Evolutionary conservation across 352 stramenopile genomes (phyloP).

Genomic region (Phytophthora kernoviae): DNA sequence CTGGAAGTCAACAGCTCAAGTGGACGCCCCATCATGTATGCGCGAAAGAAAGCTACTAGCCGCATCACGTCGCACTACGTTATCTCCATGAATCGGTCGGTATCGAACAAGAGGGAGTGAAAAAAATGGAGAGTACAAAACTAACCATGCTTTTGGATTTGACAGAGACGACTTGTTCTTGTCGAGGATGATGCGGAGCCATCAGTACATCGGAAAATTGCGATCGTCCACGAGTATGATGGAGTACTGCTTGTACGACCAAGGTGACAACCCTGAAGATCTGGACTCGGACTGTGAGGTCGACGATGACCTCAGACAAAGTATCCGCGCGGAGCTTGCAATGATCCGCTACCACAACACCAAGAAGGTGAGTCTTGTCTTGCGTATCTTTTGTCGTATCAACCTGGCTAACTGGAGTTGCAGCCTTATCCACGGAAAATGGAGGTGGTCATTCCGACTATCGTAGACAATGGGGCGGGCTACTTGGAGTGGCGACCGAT

Average conservation of each 20-base stretch:
- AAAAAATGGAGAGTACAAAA: neutral
- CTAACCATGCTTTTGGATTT: conserved; percentile 5
- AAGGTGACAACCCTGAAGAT: conserved; percentile 86
- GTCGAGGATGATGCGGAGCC: conserved; percentile 76
- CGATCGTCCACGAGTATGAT: conserved; percentile 79
- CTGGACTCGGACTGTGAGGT: conserved; percentile 83
- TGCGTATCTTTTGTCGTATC: too few relatives aligned
- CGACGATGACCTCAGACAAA: conserved; percentile 77
- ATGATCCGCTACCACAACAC: conserved; percentile 75
- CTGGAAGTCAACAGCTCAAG: conserved; percentile 88
- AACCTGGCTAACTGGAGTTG: neutral
- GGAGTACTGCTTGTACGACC: conserved; percentile 88
- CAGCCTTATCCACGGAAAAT: conserved; percentile 80
- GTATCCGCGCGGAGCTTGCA: conserved; percentile 73
- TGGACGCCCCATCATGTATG: conserved; percentile 83
- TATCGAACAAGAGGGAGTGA: neutral
- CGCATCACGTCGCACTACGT: conserved; percentile 88
- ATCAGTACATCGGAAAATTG: conserved; percentile 89
- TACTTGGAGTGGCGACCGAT: conserved; percentile 79
- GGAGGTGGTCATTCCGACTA: conserved; percentile 79
- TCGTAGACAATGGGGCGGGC: conserved; percentile 59
- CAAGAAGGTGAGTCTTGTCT: conserved; percentile 55
- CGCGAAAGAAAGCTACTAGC: conserved; percentile 74
- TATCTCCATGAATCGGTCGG: conserved; percentile 82
- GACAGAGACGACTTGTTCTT: conserved; percentile 79